Evolutionary conservation across 345 rosid genomes (phyloP).

Genomic region (Camelina sativa): DNA sequence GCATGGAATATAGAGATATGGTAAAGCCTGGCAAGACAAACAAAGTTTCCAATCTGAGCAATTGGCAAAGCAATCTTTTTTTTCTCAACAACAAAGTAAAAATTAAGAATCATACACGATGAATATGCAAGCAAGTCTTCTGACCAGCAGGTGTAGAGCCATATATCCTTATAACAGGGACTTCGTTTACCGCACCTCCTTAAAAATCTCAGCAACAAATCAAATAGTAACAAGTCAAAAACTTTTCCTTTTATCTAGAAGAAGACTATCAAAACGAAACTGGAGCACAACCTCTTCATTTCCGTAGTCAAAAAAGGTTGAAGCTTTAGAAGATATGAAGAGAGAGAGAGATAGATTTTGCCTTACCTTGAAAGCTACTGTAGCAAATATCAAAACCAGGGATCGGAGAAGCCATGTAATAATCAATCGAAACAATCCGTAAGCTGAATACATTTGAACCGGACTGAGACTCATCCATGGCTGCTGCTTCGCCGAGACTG

Average conservation of each 20-base stretch:
- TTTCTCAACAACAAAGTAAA: background rate
- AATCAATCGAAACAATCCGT: conserved; percentile 82
- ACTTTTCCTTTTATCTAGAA: conserved; percentile 6
- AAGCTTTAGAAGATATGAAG: background rate
- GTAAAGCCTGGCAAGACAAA: conserved; percentile 71
- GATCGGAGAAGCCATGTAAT: conserved; percentile 84
- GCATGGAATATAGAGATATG: conserved; percentile 82
- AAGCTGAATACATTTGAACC: conserved; percentile 65
- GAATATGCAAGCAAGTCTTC: conserved; percentile 94
- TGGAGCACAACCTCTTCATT: background rate
- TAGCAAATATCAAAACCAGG: conserved; percentile 73
- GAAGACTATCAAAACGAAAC: background rate
- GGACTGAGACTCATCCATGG: conserved; percentile 59
- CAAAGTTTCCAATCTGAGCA: background rate
- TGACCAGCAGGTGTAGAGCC: conserved; percentile 95
- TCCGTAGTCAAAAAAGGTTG: background rate
- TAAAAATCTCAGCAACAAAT: conserved; percentile 21
- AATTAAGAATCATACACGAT: conserved; percentile 54
- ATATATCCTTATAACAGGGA: conserved; percentile 83
- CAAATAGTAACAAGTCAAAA: background rate
- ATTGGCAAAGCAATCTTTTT: background rate
- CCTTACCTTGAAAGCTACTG: conserved; percentile 80
- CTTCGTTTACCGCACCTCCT: conserved; percentile 87
- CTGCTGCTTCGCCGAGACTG: conserved; percentile 9
- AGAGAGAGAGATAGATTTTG: background rate